These are phyloP conservation scores for Pulicaria dysenterica DNA, from an alignment of 129 eudicot genomes.

Conservation along the genomic window DNA sequence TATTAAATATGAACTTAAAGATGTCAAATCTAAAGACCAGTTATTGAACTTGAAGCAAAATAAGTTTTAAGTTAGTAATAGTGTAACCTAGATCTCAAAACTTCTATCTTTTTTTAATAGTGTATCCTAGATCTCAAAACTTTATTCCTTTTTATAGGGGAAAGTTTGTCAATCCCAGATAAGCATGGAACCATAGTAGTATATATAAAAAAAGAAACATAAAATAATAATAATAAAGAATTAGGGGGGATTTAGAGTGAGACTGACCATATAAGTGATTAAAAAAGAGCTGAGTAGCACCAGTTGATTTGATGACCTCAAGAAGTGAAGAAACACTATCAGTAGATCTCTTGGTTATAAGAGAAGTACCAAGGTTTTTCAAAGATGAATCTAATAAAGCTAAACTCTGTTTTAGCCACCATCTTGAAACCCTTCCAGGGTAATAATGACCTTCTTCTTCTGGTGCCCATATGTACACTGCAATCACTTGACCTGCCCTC, in stretches of 20 bases:
- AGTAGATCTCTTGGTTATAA: constrained; percentile 82
- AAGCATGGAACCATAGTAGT: neutral
- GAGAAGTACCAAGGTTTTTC: constrained; percentile 72
- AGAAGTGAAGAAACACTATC: constrained; percentile 83
- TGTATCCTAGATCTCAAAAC: constrained; percentile 22
- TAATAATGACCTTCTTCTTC: constrained; percentile 91
- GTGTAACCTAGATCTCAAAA: neutral
- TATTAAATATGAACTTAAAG: neutral
- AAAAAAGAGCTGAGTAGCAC: constrained; percentile 87
- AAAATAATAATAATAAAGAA: neutral
- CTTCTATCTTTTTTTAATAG: neutral
- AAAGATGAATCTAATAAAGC: constrained; percentile 75
- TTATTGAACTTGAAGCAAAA: neutral
- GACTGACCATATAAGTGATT: constrained; percentile 94
- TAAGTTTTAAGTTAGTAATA: no score
- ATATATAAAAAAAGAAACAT: neutral
- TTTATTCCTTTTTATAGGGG: neutral
- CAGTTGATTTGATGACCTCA: constrained; percentile 69
- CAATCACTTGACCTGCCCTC: constrained; percentile 79
- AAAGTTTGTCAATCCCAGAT: constrained; percentile 2
- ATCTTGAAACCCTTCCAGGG: constrained; percentile 95
- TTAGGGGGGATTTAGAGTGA: neutral
- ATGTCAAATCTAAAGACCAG: neutral
- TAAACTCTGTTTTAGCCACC: constrained; percentile 98
- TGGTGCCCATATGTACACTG: constrained; percentile 89